These are phyloP conservation scores for Mycena metata DNA, from an alignment of 768 basidiomycete genomes.

Conservation along the genomic window DNA sequence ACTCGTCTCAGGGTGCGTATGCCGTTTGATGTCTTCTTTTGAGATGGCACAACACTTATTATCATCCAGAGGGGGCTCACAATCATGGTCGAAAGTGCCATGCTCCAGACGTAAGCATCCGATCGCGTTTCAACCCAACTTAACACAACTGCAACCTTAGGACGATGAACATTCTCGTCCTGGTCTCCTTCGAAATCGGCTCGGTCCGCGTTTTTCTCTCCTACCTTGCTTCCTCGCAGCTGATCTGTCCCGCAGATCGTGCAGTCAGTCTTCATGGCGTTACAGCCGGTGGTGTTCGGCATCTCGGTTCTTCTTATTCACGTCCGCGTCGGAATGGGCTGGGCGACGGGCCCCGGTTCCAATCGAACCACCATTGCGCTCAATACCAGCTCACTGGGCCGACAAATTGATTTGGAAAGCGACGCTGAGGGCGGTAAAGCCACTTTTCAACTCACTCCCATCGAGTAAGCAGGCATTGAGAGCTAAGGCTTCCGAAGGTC, in stretches of 20 bases:
- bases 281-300: constrained; percentile 15
- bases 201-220: no score
- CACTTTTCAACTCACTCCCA: no score
- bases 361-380: background rate
- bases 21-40: background rate
- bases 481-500: no score
- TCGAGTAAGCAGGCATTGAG: no score
- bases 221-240: no score
- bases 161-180: constrained; percentile 7
- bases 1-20: constrained; percentile 3
- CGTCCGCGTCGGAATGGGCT: constrained; percentile 12
- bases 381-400: background rate
- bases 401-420: background rate
- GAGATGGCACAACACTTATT: background rate
- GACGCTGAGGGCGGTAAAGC: constrained; percentile 13
- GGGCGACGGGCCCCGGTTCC: constrained; percentile 1
- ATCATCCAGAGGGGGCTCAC: constrained; percentile 1
- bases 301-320: constrained; percentile 22
- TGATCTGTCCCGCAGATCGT: background rate
- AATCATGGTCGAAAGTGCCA: constrained; percentile 24
- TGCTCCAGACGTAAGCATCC: constrained; percentile 19
- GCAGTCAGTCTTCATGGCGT: constrained; percentile 5
- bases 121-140: background rate
- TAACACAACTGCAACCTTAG: background rate
- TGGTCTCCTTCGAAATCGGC: constrained; percentile 16